Evolutionary conservation across 345 rosid genomes (phyloP), one percentile per base, ranked within the genome.

Genomic region (Syzygium oleosum): DNA sequence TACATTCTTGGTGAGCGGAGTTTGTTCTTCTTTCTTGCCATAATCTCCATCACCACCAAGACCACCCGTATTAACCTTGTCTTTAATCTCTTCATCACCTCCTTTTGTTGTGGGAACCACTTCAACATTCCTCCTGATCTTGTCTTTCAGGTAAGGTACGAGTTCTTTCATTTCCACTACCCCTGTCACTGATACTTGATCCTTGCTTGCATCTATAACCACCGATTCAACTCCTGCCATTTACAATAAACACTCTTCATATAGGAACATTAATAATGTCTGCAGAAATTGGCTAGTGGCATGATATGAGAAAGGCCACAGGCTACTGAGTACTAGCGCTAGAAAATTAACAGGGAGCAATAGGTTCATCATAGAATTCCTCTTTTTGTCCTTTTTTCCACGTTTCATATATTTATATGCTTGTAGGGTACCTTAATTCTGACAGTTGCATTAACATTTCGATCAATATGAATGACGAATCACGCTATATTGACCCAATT

Each of bases 121-220:
- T 63, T 85, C 87, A 12, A 87, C 84, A 23, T 85, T 84, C 53
- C 68, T 55, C 54, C 27, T 89, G 23, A 89, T 51, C 55, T 34
- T 55, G 4, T 41, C 63, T 77, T 85, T 29, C 25, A 89, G 63
- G 73, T 13, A 55, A 29, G 83, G 59, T 9, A 49, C 51, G 31
- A 89, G 52, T 41, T 89, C 87, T 51, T 56, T 87, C 55, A 27
- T 5, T 3, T 85, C 85, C 84, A 85, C 31, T 10, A 41, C 51
- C 17, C 87, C 87, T 53, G 80, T 87, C 49, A 89, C 87, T 21
- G 52, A 51, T 58, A 87, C 90, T 49, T 87, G 68, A 59, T 85
- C 54, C 53, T 77, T 27, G 21, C 56, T 73, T 6, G 4, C 61
- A 63, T 89, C 84, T 52, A 87, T 7, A n/a, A 22, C 7, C 80